These are phyloP conservation scores for Berberis vulgaris DNA, from an alignment of 164 flowering plant genomes.

Conservation along the genomic window DNA sequence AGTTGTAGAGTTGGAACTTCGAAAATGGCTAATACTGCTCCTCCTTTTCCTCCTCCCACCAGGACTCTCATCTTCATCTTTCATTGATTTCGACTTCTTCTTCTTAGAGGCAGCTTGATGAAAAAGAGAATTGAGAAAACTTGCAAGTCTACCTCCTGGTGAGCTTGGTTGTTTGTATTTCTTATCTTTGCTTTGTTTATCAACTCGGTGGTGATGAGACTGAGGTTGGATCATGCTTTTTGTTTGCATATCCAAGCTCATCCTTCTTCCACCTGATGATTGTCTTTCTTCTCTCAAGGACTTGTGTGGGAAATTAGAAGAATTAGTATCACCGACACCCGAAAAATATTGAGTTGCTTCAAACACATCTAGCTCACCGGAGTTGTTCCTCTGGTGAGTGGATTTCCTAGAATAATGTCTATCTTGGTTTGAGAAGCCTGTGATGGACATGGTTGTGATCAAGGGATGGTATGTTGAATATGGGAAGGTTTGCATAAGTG, in stretches of 20 bases:
- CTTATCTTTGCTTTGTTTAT: constrained; percentile 37
- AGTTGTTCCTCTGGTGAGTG: constrained; percentile 42
- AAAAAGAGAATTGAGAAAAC: constrained; percentile 61
- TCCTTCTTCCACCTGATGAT: constrained; percentile 36
- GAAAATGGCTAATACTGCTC: constrained; percentile 33
- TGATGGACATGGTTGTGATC: constrained; percentile 33
- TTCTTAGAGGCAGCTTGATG: constrained; percentile 61
- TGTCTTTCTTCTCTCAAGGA: constrained; percentile 26
- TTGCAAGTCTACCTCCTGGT: constrained; percentile 69
- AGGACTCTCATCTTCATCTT: constrained; percentile 50
- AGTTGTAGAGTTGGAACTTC: constrained; percentile 4
- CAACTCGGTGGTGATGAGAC: constrained; percentile 8
- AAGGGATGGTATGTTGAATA: neutral
- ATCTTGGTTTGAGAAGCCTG: constrained; percentile 19
- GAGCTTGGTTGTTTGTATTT: constrained; percentile 70
- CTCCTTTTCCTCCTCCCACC: constrained; percentile 40
- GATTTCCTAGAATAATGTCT: constrained; percentile 26
- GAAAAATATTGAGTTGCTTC: constrained; percentile 85
- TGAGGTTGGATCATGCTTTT: constrained; percentile 17
- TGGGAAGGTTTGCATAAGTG: neutral
- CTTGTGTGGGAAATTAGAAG: constrained; percentile 15
- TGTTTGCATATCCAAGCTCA: constrained; percentile 53
- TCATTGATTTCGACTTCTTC: constrained; percentile 54
- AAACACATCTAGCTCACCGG: constrained; percentile 85
- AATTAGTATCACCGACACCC: constrained; percentile 27